Evolutionary conservation across 2,329 filamentous ascomycete genomes (phyloP).

Genomic region (Stagonosporopsis rhizophila): DNA sequence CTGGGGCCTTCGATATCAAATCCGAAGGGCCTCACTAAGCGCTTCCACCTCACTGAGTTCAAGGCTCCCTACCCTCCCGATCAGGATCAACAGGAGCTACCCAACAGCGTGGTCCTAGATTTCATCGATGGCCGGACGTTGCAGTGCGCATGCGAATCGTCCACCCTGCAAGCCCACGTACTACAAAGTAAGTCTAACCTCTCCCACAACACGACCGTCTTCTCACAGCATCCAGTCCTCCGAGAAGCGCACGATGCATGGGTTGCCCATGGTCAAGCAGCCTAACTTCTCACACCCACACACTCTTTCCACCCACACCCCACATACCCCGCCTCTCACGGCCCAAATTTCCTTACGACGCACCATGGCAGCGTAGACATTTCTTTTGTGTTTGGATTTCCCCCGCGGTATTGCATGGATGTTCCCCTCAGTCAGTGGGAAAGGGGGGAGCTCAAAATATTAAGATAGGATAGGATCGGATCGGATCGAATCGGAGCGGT

Average conservation of each 20-base stretch:
- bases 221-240: slow-evolving; percentile 39
- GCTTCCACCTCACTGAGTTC: slow-evolving; percentile 88
- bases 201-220: neutral
- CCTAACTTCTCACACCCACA: slow-evolving; percentile 10
- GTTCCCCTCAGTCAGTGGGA: neutral
- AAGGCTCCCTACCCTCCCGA: slow-evolving; percentile 80
- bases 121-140: slow-evolving; percentile 67
- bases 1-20: slow-evolving; percentile 74
- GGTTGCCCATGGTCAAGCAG: slow-evolving; percentile 41
- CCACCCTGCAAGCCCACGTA: slow-evolving; percentile 44
- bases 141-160: slow-evolving; percentile 62
- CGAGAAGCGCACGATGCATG: slow-evolving; percentile 49
- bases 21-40: slow-evolving; percentile 71
- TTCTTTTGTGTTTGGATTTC: slow-evolving; percentile 14
- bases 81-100: slow-evolving; percentile 89
- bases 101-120: slow-evolving; percentile 77
- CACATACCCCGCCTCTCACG: slow-evolving; percentile 15
- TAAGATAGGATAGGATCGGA: neutral
- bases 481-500: neutral
- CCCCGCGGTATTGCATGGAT: slow-evolving; percentile 12
- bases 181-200: slow-evolving; percentile 41
- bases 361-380: slow-evolving; percentile 19
- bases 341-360: slow-evolving; percentile 17
- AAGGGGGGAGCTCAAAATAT: slow-evolving; percentile 10
- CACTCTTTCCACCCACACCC: slow-evolving; percentile 7